Base-by-base conservation (phyloP, 306 rosid species). In the Carpinus viminea region DNA sequence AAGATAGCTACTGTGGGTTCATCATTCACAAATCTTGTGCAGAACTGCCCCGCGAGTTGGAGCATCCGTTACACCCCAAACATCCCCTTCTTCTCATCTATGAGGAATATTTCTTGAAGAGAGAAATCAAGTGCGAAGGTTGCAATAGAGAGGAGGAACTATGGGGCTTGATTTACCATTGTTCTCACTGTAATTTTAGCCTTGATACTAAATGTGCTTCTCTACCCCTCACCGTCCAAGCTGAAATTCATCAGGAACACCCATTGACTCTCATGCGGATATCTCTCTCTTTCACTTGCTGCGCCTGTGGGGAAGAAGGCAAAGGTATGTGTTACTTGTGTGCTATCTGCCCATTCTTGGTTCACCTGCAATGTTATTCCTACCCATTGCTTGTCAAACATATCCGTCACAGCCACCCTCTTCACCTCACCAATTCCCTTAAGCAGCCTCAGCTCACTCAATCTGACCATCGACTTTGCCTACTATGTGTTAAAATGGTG, bases 111-210 rank as follows among this genome's bases (percentile, higher is more conserved):
- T 38, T 0, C 6, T 4, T 0, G 41, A 0, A 38, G 41, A 4
- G 5, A 6, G 0, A 38, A 38, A 1, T 41, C 45, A 12, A 7
- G 0, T 60, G 66, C 38, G 6, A 4, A 10, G 2, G 2, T 7
- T 60, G 66, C 36, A 12, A 26, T 4, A 12, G 1, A 4, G 5
- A 26, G 0, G 8, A 5, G 34, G 0, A 1, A 1, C 2, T 0
- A 31, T 0, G 34, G 8, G 8, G 9, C 1, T 41, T 41, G 8
- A 5, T 41, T 41, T 24, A 60, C 34, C 0, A 12, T 0, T 60
- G 66, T 5, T 0, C 17, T 6, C 1, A 0, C 9, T 61, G 41
- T 17, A 10, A 61, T 1, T 61, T 61, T 61, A 1, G 0, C 4
- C 4, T 61, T 61, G 1, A 61, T 4, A 12, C 0, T 1, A 61